A percentile compares a stretch with the other conserved stretches of the same genome.
phyloP scores from a whole-genome alignment of 2,329 filamentous ascomycete species.

The Fusarium haematococcum region DNA sequence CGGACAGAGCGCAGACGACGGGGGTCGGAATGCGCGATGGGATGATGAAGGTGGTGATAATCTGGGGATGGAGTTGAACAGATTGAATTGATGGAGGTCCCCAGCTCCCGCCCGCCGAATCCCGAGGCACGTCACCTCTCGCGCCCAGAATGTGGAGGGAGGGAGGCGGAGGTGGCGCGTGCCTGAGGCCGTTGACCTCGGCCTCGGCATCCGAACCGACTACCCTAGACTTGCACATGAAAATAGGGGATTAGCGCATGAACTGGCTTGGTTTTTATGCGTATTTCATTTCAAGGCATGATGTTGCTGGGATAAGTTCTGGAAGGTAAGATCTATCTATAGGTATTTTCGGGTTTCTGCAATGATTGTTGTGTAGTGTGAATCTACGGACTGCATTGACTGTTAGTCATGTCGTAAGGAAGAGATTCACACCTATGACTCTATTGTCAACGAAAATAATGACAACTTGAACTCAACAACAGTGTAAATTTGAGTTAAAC shows the following conservation, averaged over 20 bases:
- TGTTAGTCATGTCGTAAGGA: too few relatives aligned
- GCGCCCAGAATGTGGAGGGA: conserved; percentile 28
- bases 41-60: conserved; percentile 23
- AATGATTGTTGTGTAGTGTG: not conserved
- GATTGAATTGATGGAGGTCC: conserved; percentile 13
- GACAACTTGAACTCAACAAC: not conserved
- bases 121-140: conserved; percentile 43
- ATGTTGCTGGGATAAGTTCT: not conserved
- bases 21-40: not conserved
- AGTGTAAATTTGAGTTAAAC: not conserved
- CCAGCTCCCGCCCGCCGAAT: conserved; percentile 21
- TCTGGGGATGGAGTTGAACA: conserved; percentile 14
- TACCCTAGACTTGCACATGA: conserved; percentile 26
- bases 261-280: not conserved
- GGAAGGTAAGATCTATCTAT: not conserved
- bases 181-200: conserved; percentile 40
- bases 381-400: too few relatives aligned
- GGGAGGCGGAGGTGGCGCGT: conserved; percentile 36
- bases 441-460: too few relatives aligned
- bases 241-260: not conserved
- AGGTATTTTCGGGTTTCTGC: not conserved
- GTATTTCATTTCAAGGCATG: not conserved
- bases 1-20: not conserved
- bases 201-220: conserved; percentile 7
- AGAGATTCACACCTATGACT: too few relatives aligned